Evolutionary conservation across 2,329 filamentous ascomycete species (phyloP), one percentile per base, ranked within the genome.

Genomic region (Chaetomium globosum): DNA sequence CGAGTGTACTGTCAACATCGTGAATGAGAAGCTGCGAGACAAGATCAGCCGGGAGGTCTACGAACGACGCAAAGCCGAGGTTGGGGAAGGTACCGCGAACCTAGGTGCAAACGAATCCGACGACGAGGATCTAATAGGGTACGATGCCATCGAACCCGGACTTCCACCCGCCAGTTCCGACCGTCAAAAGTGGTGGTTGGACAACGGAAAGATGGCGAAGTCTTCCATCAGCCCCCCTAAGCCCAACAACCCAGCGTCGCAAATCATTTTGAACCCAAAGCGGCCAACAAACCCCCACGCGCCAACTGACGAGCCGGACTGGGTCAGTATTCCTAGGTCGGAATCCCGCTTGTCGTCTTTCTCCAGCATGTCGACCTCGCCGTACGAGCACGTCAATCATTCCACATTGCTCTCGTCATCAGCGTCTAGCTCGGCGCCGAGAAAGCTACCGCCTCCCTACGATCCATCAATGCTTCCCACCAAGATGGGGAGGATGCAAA

Each of bases 261-360:
- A 84, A 12, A 83, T 87, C 71, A 79, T 87, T 2, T 83, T 91
- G 26, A 97, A 97, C 74, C 86, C 89, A 1, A 83, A 86, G 36
- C 86, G 91, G 56, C 86, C 87, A 13, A 86, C 90, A 0, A 98
- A 98, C 72, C 95, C 95, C 0, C 98, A 96, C 75, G 84, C 83
- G 1, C 81, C 84, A 0, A 88, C 85, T 1, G 83, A 89, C 36
- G 91, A 96, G 75, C 86, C 89, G 10, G 93, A 97, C 73, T 98
- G 95, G 95, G 87, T 96, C 51, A 83, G 83, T 3, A 80, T 89
- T 6, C 82, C 86, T 26, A 79, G 85, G 36, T 78, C 82, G 3
- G 80, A 81, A 51, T 85, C 84, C 19, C 81, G 83, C 46, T 75
- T 84, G 33, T 84, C 83, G 0, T 80, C 83, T 0, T 80, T 81